These are phyloP conservation scores for Picea sitchensis DNA, from an alignment of 75 land plant species.

Conservation along the genomic window DNA sequence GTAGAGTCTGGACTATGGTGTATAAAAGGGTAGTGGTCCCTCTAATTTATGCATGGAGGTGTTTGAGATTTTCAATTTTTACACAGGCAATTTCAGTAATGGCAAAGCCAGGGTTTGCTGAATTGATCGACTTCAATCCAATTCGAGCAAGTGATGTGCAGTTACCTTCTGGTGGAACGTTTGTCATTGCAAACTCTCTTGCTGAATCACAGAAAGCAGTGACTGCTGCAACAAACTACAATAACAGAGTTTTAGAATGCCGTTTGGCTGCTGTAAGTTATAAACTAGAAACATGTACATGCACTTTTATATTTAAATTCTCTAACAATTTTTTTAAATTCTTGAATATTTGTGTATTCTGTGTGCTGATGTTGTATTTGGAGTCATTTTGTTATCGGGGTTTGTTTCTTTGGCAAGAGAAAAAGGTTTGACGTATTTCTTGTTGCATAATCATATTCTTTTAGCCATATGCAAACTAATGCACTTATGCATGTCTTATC, in stretches of 20 bases:
- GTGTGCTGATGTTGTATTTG: neutral
- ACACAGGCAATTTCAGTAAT: slow-evolving; percentile 92
- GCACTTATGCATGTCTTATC: neutral
- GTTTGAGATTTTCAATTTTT: slow-evolving; percentile 9
- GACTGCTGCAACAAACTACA: slow-evolving; percentile 97
- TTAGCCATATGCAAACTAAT: neutral
- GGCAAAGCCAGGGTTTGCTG: slow-evolving; percentile 92
- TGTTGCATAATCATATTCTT: neutral
- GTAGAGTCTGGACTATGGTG: neutral
- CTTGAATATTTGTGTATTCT: no score
- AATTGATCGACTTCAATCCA: slow-evolving; percentile 94
- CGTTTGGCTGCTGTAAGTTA: slow-evolving; percentile 92
- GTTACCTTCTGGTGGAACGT: slow-evolving; percentile 81
- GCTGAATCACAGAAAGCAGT: slow-evolving; percentile 98
- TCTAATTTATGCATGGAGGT: neutral
- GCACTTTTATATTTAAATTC: neutral
- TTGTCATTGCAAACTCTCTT: slow-evolving; percentile 92
- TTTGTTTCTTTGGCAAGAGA: neutral
- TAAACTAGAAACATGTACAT: neutral
- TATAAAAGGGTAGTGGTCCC: neutral
- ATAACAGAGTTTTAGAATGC: slow-evolving; percentile 96
- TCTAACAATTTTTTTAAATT: neutral
- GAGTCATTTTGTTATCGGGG: neutral
- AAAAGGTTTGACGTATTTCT: neutral
- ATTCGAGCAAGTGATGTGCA: slow-evolving; percentile 88